Evolutionary conservation across 495 filamentous ascomycete species (phyloP), one percentile per base, ranked within the genome.

Genomic region (Penicillium arizonense): DNA sequence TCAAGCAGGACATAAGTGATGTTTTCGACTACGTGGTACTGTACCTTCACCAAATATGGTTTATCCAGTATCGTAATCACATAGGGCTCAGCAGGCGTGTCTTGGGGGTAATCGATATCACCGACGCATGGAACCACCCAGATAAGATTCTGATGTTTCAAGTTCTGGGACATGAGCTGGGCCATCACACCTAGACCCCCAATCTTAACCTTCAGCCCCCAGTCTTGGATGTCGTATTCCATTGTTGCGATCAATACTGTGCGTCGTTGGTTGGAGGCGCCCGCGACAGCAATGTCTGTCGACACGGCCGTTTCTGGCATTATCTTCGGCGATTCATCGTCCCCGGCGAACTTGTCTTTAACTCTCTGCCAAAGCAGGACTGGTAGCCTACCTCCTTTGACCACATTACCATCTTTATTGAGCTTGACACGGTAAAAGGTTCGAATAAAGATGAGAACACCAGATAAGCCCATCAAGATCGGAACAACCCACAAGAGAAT

Each of bases 121-220:
- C 83, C 84, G 30, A 87, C 84, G 61, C 82, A 82, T 11, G 84
- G 85, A 21, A 88, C 82, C 21, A 88, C 83, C 85, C 84, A 88
- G 50, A 87, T 81, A 10, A 87, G 67, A 58, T 88, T 77, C 55
- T 85, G 81, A 46, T 88, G 82, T 10, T 75, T 70, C 7, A 87
- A 76, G 43, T 83, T 78, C 54, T 85, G 82, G 11, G 79, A 83
- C 84, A 88, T 88, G 11, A 88, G 70, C 56, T 85, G 82, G 11
- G 80, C 79, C 79, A 82, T 82, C 32, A 87, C 83, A 64, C 83
- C 84, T 14, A 87, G 69, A 45, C 84, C 84, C 55, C 84, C 84
- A 47, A 87, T 87, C 67, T 87, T 87, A 65, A 87, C 79, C 65
- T 86, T 87, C 61, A 87, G 82, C 4, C 61, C 69, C 76, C 83